Evolutionary conservation across 2,329 filamentous ascomycete species (phyloP).

Genomic region (Thermoascus crustaceus): DNA sequence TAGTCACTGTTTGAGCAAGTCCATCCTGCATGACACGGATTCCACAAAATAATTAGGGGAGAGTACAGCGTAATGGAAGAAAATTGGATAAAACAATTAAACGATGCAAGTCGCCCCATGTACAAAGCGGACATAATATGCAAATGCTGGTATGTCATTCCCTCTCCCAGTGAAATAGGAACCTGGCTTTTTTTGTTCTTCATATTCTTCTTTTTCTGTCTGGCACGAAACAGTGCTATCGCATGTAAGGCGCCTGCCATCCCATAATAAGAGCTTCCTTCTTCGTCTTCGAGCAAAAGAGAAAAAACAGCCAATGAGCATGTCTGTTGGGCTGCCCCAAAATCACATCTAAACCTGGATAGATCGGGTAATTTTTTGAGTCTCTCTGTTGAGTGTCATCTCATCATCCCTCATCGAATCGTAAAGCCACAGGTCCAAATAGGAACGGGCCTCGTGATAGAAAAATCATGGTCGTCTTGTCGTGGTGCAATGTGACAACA

Average conservation of each 20-base stretch:
- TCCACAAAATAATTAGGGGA: constrained; percentile 8
- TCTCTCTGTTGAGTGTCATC: constrained; percentile 36
- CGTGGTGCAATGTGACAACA: constrained; percentile 6
- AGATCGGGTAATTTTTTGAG: constrained; percentile 31
- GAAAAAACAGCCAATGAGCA: constrained; percentile 24
- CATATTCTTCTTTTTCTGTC: constrained; percentile 23
- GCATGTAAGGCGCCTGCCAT: constrained; percentile 19
- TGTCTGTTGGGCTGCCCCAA: constrained; percentile 33
- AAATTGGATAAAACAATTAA: constrained; percentile 14
- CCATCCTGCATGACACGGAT: constrained; percentile 7
- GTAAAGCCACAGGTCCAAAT: constrained; percentile 35
- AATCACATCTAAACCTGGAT: constrained; percentile 34
- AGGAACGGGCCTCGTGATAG: constrained; percentile 32
- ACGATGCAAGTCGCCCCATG: constrained; percentile 25
- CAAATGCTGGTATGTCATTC: constrained; percentile 32
- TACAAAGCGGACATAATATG: constrained; percentile 27
- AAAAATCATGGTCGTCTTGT: constrained; percentile 34
- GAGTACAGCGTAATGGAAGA: constrained; percentile 9
- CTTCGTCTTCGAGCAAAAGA: constrained; percentile 21
- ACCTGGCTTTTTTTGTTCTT: constrained; percentile 26
- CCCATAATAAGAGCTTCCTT: constrained; percentile 15
- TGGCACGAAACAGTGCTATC: constrained; percentile 16
- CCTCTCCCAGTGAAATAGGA: constrained; percentile 22
- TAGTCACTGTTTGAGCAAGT: constrained; percentile 1
- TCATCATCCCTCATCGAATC: constrained; percentile 43